phyloP scores from a whole-genome alignment of 495 filamentous ascomycete genomes.

The Xylaria bambusicola region DNA sequence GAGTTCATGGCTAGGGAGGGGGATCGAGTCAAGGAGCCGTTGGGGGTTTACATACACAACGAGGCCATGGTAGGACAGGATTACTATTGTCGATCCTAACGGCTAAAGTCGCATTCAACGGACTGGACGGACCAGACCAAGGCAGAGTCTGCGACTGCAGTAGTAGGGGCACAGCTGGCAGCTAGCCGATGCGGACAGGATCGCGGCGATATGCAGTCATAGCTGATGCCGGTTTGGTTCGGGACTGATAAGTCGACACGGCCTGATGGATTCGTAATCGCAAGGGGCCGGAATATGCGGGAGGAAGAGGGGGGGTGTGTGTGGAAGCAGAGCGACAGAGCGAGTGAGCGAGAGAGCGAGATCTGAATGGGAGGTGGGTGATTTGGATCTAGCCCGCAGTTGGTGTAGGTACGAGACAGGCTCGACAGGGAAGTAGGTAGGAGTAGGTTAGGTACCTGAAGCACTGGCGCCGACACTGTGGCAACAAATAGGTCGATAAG shows the following conservation, averaged over 20 bases:
- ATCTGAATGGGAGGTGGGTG: no score
- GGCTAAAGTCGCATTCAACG: conserved; percentile 31
- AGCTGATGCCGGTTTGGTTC: conserved; percentile 5
- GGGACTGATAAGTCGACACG: conserved; percentile 4
- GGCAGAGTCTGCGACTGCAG: conserved; percentile 10
- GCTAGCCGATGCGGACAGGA: conserved; percentile 26
- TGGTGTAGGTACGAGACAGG: no score
- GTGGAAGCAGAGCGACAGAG: no score
- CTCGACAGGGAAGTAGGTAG: no score
- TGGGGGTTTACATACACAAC: conserved; percentile 36
- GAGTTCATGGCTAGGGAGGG: not conserved
- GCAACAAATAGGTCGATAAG: no score
- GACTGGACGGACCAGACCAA: conserved; percentile 13
- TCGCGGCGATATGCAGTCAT: conserved; percentile 34
- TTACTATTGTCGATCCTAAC: conserved; percentile 7
- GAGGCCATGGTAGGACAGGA: conserved; percentile 28
- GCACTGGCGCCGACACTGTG: no score
- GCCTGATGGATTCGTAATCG: conserved; percentile 1
- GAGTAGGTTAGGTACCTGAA: no score
- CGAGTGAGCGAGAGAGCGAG: no score
- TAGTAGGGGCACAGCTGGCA: conserved; percentile 22
- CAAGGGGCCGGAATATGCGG: not conserved
- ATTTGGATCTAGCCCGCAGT: no score
- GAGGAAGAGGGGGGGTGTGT: not conserved
- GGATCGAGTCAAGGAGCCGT: conserved; percentile 1